phyloP scores from a whole-genome alignment of 2,329 filamentous ascomycete genomes.

The Colletotrichum musae region DNA sequence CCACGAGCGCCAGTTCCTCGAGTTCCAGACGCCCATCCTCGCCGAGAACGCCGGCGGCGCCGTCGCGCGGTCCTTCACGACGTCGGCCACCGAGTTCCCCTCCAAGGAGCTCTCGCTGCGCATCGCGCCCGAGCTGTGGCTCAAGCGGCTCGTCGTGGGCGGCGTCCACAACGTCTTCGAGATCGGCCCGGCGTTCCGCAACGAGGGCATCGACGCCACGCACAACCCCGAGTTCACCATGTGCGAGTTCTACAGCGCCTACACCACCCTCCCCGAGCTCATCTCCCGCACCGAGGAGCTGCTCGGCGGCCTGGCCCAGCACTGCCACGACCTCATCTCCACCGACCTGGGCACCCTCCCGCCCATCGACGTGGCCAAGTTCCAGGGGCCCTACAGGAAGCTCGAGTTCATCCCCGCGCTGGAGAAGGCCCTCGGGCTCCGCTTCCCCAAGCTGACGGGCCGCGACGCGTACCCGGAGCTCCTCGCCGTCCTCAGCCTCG shows the following conservation, averaged over 20 bases:
- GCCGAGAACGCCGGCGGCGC: slow-evolving; percentile 89
- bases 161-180: slow-evolving; percentile 93
- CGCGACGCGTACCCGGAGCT: slow-evolving; percentile 72
- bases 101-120: slow-evolving; percentile 81
- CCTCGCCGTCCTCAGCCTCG: slow-evolving; percentile 66
- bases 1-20: slow-evolving; percentile 79
- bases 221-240: slow-evolving; percentile 99
- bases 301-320: slow-evolving; percentile 70
- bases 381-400: slow-evolving; percentile 71
- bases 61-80: slow-evolving; percentile 87
- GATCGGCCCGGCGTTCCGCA: slow-evolving; percentile 92
- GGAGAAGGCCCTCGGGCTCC: slow-evolving; percentile 75
- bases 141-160: slow-evolving; percentile 92
- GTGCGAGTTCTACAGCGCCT: slow-evolving; percentile 96
- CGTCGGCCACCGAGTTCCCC: slow-evolving; percentile 81
- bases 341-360: slow-evolving; percentile 62
- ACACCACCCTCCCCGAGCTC: slow-evolving; percentile 81
- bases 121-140: slow-evolving; percentile 94
- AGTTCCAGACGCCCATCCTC: slow-evolving; percentile 93
- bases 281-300: slow-evolving; percentile 83
- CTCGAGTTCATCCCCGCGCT: slow-evolving; percentile 88
- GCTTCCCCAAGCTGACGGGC: slow-evolving; percentile 74
- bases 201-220: slow-evolving; percentile 90
- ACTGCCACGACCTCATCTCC: slow-evolving; percentile 62
- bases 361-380: slow-evolving; percentile 63